Base-by-base conservation (phyloP, 192 early-diverging fungal species). In the Coemansia sp. region DNA sequence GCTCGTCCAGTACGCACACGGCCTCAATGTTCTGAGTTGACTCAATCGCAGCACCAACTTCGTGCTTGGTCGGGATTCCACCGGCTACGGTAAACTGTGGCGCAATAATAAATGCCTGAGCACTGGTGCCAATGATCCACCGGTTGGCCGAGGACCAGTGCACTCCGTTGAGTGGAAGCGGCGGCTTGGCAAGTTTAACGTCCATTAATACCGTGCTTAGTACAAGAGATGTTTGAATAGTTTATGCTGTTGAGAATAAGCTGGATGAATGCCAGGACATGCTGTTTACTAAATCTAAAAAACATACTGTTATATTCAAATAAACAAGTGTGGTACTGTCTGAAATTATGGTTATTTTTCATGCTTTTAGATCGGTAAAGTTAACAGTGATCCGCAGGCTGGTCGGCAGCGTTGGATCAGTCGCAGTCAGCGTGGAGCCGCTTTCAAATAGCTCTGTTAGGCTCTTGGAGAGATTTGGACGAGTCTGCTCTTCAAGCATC, bases 381-480 rank as follows among this genome's bases (percentile, higher is more conserved):
- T 43, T 63, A 4, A 81, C 79, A 24, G 60, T 65, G 25, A 81
- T 63, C 24, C 70, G 70, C 63, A 81, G 60, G 64, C 79, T 63
- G 9, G 73, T 64, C 64, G 66, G 65, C 66, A 82, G 52, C 48
- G 70, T 63, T 56, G 83, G 80, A 76, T 96, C 96, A 0, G 96
- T 96, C 38, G 95, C 88, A 8, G 86, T 88, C 45, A 98, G 83
- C 50, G 84, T 86, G 21, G 90, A 87, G 2, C 86, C 87, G 45
- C 86, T 84, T 15, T 73, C 69, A 19, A 95, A 72, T 51, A 98
- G 68, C 3, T 90, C 66, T 3, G 57, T 48, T 11, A 96, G 61
- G 48, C 63, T 63, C 79, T 90, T 91, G 6, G 56, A 77, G n/a
- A 98, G 83, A 72, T 98, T 98, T 3, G 88, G 88, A n/a, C 93